Evolutionary conservation across 345 rosid species (phyloP).

Genomic region (Punica granatum): DNA sequence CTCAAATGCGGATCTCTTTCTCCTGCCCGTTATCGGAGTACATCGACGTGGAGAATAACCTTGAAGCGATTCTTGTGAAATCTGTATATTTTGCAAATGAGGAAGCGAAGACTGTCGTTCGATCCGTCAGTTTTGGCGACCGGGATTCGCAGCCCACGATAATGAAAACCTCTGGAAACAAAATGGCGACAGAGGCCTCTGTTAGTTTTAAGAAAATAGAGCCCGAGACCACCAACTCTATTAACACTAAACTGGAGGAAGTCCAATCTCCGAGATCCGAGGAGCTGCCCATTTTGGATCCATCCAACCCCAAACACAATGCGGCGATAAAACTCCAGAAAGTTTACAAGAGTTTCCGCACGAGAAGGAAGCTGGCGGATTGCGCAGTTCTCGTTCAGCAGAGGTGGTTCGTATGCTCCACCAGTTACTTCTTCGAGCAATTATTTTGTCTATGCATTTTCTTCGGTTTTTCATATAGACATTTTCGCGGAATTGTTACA

Average conservation of each 20-base stretch:
- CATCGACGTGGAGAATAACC: conserved; percentile 38
- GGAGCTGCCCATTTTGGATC: conserved; percentile 33
- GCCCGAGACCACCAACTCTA: conserved; percentile 21
- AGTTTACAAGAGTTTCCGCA: conserved; percentile 91
- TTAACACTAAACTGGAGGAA: conserved; percentile 6
- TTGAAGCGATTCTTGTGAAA: conserved; percentile 54
- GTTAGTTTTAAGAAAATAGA: conserved; percentile 53
- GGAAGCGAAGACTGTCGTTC: conserved; percentile 44
- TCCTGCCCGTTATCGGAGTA: conserved; percentile 46
- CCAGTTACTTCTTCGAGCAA: neutral
- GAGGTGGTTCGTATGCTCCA: conserved; percentile 51
- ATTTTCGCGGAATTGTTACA: conserved; percentile 7
- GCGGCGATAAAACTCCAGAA: conserved; percentile 88
- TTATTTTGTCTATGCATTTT: neutral
- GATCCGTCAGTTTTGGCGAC: conserved; percentile 51
- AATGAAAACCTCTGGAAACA: conserved; percentile 44
- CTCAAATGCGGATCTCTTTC: conserved; percentile 42
- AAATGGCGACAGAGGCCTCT: conserved; percentile 54
- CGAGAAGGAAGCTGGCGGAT: conserved; percentile 93
- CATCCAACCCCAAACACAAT: conserved; percentile 51
- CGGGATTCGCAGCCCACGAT: conserved; percentile 45
- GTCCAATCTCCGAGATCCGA: conserved; percentile 14
- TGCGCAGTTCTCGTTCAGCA: conserved; percentile 85
- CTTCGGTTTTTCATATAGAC: neutral
- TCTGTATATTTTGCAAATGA: conserved; percentile 66